These are phyloP conservation scores for Paramarasmius palmivorus DNA, from an alignment of 1,284 basidiomycete species.

Conservation along the genomic window DNA sequence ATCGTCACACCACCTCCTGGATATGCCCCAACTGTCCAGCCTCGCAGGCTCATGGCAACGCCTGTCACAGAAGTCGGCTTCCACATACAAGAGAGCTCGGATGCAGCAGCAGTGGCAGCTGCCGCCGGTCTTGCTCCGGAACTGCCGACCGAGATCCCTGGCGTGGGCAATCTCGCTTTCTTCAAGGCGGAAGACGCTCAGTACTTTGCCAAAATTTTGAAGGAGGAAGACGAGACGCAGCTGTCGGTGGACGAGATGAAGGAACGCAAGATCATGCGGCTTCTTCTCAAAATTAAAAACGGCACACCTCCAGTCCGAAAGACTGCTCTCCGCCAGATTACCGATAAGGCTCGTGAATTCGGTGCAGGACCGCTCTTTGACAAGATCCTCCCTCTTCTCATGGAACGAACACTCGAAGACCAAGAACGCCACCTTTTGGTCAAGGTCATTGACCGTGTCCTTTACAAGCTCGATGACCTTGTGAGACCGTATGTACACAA, in stretches of 20 bases:
- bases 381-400: conserved; percentile 97
- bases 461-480: conserved; percentile 99
- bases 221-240: conserved; percentile 94
- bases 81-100: conserved; percentile 94
- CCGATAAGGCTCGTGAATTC: conserved; percentile 99
- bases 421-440: conserved; percentile 98
- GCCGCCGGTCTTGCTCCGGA: conserved; percentile 93
- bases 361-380: conserved; percentile 99
- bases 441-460: conserved; percentile 98
- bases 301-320: conserved; percentile 98
- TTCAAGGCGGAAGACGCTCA: conserved; percentile 98
- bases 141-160: conserved; percentile 97
- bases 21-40: conserved; percentile 83
- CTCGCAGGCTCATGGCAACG: conserved; percentile 77
- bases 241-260: conserved; percentile 98
- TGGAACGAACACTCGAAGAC: conserved; percentile 99
- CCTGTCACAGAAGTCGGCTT: conserved; percentile 83
- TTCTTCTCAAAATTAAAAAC: conserved; percentile 99
- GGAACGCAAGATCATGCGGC: conserved; percentile 99
- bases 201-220: conserved; percentile 96
- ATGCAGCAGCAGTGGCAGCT: conserved; percentile 82
- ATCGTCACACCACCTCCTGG: conserved; percentile 94
- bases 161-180: conserved; percentile 95
- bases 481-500: conserved; percentile 99
- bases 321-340: conserved; percentile 96